Conservation (phyloP, 2,329 filamentous ascomycete species). For the Monilinia fructicola region DNA sequence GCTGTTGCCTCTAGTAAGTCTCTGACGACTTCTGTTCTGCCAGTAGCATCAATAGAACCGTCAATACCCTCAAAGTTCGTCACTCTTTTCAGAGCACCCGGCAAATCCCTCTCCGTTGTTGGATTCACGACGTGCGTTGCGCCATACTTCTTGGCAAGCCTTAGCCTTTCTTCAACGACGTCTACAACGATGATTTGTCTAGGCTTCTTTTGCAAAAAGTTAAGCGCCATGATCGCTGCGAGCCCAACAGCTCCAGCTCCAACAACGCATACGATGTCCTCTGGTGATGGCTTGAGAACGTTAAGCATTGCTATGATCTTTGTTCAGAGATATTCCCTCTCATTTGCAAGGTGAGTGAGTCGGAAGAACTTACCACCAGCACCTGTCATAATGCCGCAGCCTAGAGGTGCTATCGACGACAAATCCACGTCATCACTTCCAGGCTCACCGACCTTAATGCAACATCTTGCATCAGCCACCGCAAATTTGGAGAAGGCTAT, state of each 20-base stretch:
- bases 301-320: constrained; percentile 41
- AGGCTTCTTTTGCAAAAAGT: constrained; percentile 26
- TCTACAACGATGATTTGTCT: constrained; percentile 49
- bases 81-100: constrained; percentile 21
- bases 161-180: constrained; percentile 45
- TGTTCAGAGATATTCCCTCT: neutral
- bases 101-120: constrained; percentile 24
- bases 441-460: constrained; percentile 34
- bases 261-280: constrained; percentile 42
- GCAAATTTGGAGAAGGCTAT: constrained; percentile 36
- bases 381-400: constrained; percentile 48
- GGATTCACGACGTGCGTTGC: constrained; percentile 39
- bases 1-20: constrained; percentile 27
- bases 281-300: constrained; percentile 36
- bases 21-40: constrained; percentile 25
- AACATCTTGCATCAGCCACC: constrained; percentile 33
- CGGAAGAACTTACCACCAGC: constrained; percentile 37
- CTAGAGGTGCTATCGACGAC: constrained; percentile 43
- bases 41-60: constrained; percentile 30
- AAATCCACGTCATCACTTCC: constrained; percentile 33
- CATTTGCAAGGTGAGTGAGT: no score
- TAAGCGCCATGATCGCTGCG: constrained; percentile 44
- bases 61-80: constrained; percentile 29
- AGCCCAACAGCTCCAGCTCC: constrained; percentile 47
- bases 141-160: constrained; percentile 47